Base-by-base conservation (phyloP, 768 basidiomycete species). In the Calocera cornea region DNA sequence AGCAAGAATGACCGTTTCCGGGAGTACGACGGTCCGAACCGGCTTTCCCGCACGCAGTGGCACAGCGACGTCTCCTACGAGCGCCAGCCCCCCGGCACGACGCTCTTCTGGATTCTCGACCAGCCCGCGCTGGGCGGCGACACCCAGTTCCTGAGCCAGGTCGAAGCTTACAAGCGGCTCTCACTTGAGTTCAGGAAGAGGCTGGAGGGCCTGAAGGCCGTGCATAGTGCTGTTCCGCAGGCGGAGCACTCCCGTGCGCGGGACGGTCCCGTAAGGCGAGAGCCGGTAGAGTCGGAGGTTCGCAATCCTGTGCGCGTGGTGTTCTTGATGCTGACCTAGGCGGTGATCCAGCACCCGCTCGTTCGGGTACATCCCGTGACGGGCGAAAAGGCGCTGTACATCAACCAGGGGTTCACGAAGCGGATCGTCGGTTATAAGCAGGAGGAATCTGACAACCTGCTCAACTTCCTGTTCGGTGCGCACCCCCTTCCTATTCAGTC, bases 11-110 rank as follows among this genome's bases (percentile, higher is more conserved):
- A 83, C 67, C 68, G 71, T 1, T 79, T 83, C 76, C 73, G 72
- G 64, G 81, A 82, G 64, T 80, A 82, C 72, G 36, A 77, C 29
- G 80, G 80, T 16, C 76, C 70, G 22, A 79, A 82, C 69, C 78
- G 81, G 14, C 75, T 77, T 65, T 80, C 75, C 73, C 73, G 72
- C n/a, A 78, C 77, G 7, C 77, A 77, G 68, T 84, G 83, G 83
- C 83, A 84, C 72, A 84, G 83, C 5, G 83, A 84, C 67, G 79
- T 84, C n/a, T 83, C 82, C 0, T 84, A 84, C 72, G 83, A 84
- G 75, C 79, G 78, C 66, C 83, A 84, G 69, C 80, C 84, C 3
- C 83, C 83, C 1, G 79, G 81, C 24, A 83, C 81, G 17, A 84
- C 83, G 0, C 79, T 84, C 76, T 84, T 84, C 80, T 82, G 81